Evolutionary conservation across 176 grass and related monocot species (phyloP).

Genomic region (Triticum urartu): DNA sequence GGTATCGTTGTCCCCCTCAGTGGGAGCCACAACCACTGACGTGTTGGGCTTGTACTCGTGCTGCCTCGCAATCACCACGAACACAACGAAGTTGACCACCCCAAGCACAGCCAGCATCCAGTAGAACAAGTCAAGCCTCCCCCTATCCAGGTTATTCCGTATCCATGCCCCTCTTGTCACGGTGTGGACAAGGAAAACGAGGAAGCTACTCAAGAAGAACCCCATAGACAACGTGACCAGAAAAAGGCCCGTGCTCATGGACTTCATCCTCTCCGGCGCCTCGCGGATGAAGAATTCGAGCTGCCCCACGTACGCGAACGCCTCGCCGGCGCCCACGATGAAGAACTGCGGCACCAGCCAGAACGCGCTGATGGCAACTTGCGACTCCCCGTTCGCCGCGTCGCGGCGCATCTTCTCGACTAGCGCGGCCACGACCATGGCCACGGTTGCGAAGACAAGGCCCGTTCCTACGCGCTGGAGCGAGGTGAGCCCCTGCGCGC

Average conservation of each 20-base stretch:
- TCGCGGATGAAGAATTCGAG: conserved; percentile 78
- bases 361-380: conserved; percentile 36
- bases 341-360: conserved; percentile 83
- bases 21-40: conserved; percentile 13
- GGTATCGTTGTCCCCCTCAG: neutral
- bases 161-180: conserved; percentile 47
- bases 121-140: conserved; percentile 68
- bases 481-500: conserved; percentile 60
- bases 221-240: conserved; percentile 63
- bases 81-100: conserved; percentile 50
- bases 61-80: conserved; percentile 43
- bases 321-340: conserved; percentile 67
- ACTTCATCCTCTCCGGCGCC: conserved; percentile 70
- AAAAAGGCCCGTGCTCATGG: conserved; percentile 66
- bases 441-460: conserved; percentile 39
- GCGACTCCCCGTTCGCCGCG: neutral
- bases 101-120: conserved; percentile 68
- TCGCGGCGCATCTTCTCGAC: conserved; percentile 59
- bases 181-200: conserved; percentile 46
- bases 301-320: conserved; percentile 76
- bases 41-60: conserved; percentile 54
- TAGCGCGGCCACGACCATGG: conserved; percentile 56
- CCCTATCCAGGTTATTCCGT: conserved; percentile 50
- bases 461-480: conserved; percentile 58
- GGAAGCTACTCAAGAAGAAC: conserved; percentile 69